Evolutionary conservation across 495 filamentous ascomycete genomes (phyloP).

Genomic region (Aspergillus nidulans): DNA sequence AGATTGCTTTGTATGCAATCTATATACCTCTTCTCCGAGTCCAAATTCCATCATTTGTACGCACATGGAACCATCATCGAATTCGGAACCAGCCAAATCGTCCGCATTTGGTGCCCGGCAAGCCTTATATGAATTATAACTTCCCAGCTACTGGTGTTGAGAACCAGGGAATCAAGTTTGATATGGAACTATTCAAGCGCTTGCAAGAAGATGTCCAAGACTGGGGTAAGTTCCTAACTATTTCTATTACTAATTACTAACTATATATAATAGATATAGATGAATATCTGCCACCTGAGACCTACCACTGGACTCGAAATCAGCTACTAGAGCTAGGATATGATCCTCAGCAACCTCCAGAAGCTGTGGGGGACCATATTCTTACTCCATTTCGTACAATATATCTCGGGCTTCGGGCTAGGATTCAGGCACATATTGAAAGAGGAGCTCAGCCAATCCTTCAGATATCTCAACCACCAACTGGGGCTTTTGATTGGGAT

Average conservation of each 20-base stretch:
- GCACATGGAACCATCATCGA: constrained; percentile 16
- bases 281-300: constrained; percentile 5
- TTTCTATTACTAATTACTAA: not conserved
- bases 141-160: constrained; percentile 12
- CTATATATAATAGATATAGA: too few relatives aligned
- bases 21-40: constrained; percentile 18
- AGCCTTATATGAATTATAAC: constrained; percentile 19
- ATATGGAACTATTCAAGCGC: not conserved
- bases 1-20: constrained; percentile 17
- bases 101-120: constrained; percentile 13
- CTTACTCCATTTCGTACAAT: constrained; percentile 5
- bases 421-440: not conserved
- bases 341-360: not conserved
- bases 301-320: not conserved
- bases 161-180: constrained; percentile 12
- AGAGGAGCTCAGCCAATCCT: not conserved
- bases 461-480: not conserved
- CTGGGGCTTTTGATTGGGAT: not conserved
- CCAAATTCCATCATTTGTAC: constrained; percentile 13
- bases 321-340: not conserved
- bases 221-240: not conserved
- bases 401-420: constrained; percentile 2
- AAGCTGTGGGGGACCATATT: not conserved
- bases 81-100: constrained; percentile 17
- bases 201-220: constrained; percentile 8